These are phyloP conservation scores for Pascua guehoae DNA, from an alignment of 1,284 basidiomycete species.

Conservation along the genomic window DNA sequence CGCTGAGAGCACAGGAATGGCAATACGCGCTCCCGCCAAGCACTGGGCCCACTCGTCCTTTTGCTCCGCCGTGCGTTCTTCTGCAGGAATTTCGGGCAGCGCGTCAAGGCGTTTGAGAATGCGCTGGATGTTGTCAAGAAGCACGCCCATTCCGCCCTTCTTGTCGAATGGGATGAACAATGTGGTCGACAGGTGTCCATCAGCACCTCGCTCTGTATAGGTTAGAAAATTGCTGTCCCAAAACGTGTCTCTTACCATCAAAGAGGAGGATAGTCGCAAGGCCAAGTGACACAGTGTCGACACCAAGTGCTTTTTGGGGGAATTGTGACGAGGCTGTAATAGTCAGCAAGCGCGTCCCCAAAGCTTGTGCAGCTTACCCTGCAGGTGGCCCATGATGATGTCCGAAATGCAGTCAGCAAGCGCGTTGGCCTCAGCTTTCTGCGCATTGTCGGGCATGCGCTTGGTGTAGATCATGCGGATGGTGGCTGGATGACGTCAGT, in stretches of 20 bases:
- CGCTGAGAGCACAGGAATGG: conserved; percentile 70
- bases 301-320: conserved; percentile 24
- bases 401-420: conserved; percentile 68
- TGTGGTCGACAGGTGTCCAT: conserved; percentile 75
- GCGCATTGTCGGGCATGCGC: conserved; percentile 67
- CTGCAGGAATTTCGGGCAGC: conserved; percentile 50
- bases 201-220: conserved; percentile 63
- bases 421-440: conserved; percentile 71
- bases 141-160: conserved; percentile 65
- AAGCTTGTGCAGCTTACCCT: conserved; percentile 13
- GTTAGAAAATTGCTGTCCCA: conserved; percentile 5
- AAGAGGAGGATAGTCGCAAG: conserved; percentile 70
- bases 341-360: background rate
- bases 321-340: conserved; percentile 3
- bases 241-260: conserved; percentile 62
- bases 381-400: conserved; percentile 70
- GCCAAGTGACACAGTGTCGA: conserved; percentile 71
- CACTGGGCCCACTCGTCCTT: conserved; percentile 54
- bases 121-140: conserved; percentile 61
- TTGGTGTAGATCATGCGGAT: conserved; percentile 79
- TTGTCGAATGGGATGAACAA: conserved; percentile 72
- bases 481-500: conserved; percentile 57
- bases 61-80: conserved; percentile 58
- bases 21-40: conserved; percentile 29
- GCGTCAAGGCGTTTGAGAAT: conserved; percentile 59